Base-by-base conservation (phyloP, 306 rosid genomes). In the Castanea mollissima region DNA sequence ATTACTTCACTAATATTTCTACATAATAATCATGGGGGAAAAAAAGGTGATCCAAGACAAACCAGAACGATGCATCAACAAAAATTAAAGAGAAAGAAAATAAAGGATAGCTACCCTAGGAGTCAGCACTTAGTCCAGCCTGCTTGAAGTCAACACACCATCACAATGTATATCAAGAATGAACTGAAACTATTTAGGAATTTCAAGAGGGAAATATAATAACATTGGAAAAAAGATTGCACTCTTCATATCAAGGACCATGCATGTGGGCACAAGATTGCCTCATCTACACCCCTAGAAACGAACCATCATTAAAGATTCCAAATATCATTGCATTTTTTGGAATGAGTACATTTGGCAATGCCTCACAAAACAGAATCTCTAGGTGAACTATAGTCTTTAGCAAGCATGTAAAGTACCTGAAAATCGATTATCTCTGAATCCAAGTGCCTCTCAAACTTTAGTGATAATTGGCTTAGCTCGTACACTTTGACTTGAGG, bases 361-460 rank as follows among this genome's bases (percentile, higher is more conserved):
- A 27, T 21, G 65, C 65, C 65, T 21, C 65, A 19, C 65, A 58
- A 58, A 58, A 58, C 25, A 23, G 18, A 31, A 67, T 19, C 72
- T 19, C 38, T 19, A 16, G 72, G 51, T 32, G 72, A 67, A 34
- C 34, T 44, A 1, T 9, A 19, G 25, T 34, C 72, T 32, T 18
- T 19, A 18, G 27, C 46, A 60, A 57, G 23, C 51, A 27, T 55
- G 74, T 56, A 58, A 73, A 72, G 56, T 83, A 92, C 98, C 99
- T 94, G 88, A 88, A 92, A 94, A 84, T 94, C 97, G 64, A 94
- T 74, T 20, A 94, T 94, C 86, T 94, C 97, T 20, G 97, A 91
- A 74, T 94, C 97, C 79, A 94, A 88, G 86, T 94, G 99, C 79
- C 97, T 86, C 79, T 92, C 97, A 64, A 92, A 94, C 95, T 94